Evolutionary conservation across 2,329 filamentous ascomycete genomes (phyloP).

Genomic region (Arthrobotrys conoides): DNA sequence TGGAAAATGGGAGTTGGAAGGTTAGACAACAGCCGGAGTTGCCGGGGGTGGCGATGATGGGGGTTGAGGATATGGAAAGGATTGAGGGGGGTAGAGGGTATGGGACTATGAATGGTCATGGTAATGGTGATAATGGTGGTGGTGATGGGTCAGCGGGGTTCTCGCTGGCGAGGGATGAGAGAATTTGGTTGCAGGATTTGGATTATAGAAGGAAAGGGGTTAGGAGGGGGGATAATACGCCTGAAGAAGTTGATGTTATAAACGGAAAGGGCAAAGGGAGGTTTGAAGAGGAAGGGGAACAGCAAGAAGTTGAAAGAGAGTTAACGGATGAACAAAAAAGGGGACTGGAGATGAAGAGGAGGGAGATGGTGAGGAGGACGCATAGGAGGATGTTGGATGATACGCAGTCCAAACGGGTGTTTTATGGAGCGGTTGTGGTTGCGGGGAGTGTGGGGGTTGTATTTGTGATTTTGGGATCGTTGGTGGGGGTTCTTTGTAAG

Average conservation of each 20-base stretch:
- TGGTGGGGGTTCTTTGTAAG: conserved; percentile 33
- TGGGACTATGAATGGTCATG: background rate
- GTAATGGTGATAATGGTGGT: background rate
- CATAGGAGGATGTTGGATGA: conserved; percentile 50
- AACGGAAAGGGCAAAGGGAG: background rate
- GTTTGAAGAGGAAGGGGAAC: background rate
- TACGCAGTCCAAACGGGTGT: conserved; percentile 40
- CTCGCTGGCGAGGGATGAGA: background rate
- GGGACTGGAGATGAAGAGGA: conserved; percentile 13
- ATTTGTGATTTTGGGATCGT: conserved; percentile 21
- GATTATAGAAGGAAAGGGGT: conserved; percentile 38
- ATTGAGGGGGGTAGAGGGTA: background rate
- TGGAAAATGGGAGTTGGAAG: conserved; percentile 40
- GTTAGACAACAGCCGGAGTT: conserved; percentile 45
- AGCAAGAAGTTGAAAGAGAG: background rate
- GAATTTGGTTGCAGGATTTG: conserved; percentile 34
- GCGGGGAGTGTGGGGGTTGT: conserved; percentile 21
- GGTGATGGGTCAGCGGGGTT: too few species aligned
- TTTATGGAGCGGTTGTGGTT: conserved; percentile 31
- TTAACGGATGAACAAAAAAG: background rate
- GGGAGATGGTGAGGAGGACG: conserved; percentile 24
- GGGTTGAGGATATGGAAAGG: conserved; percentile 1
- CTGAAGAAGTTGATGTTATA: conserved; percentile 5
- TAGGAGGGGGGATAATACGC: conserved; percentile 36
- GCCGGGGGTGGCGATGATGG: conserved; percentile 39